Base-by-base conservation (phyloP, 1,284 basidiomycete genomes). In the Flammula alnicola region DNA sequence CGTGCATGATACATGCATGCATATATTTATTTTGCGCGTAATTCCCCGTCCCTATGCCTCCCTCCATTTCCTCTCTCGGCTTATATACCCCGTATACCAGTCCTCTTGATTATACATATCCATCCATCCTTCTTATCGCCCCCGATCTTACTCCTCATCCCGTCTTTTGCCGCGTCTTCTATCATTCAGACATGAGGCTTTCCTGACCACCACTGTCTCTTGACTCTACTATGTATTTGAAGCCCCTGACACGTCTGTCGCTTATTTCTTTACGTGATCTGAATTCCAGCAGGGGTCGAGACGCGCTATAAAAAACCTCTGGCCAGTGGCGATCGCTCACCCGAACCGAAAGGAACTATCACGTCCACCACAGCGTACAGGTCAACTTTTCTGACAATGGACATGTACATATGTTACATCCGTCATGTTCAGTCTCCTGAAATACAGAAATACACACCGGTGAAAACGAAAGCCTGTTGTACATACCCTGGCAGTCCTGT, bases 1-100 rank as follows among this genome's bases (percentile, higher is more conserved):
- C 73, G 72, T 47, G 44, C n/a, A n/a, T n/a, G n/a, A n/a, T n/a
- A n/a, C n/a, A n/a, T 74, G 70, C 68, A 60, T 72, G 65, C 72
- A 73, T 73, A 65, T 60, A 67, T 33, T 29, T 10, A 41, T 43
- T 49, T 26, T 49, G 38, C 51, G 42, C 54, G 44, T 37, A 37
- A 47, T 56, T 54, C 47, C 46, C 56, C 52, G 50, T 48, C 45
- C 48, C 44, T 39, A 33, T 49, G 19, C 38, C 25, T 16, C 37
- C 52, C n/a, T 40, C 35, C 33, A 53, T 53, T 63, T 56, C 60
- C 63, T 58, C 60, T 64, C 63, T 59, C 56, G 61, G 65, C 59
- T 62, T 71, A 70, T 70, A 69, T 71, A 70, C 53, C 58, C 47
- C 47, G 52, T 55, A 59, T 41, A 48, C 47, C 17, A 9, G 10